Percentiles rank a stretch among this genome's conserved stretches.
Conservation (phyloP, 371 early-diverging fungal genomes). For the Quaeritorhiza haematococci region DNA sequence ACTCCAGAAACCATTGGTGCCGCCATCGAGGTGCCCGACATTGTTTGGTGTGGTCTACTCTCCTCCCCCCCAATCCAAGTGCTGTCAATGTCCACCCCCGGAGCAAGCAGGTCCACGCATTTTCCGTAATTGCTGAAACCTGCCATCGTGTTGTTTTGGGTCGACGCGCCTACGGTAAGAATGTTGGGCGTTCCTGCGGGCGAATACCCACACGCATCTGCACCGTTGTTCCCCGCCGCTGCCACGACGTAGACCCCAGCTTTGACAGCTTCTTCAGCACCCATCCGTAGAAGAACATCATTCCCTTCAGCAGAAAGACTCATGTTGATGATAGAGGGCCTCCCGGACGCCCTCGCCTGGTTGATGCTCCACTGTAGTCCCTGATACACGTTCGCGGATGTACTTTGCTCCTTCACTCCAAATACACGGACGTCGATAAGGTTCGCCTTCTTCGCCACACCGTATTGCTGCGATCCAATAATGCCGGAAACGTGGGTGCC, state of each 20-base stretch:
- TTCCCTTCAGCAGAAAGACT: no score
- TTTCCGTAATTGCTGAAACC: slow-evolving; percentile 47
- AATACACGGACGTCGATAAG: slow-evolving; percentile 76
- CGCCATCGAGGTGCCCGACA: slow-evolving; percentile 1
- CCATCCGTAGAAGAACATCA: no score
- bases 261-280: no score
- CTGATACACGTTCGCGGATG: slow-evolving; percentile 47
- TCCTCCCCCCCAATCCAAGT: slow-evolving; percentile 34
- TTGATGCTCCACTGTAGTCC: slow-evolving; percentile 56
- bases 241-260: slow-evolving; percentile 87
- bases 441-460: slow-evolving; percentile 73
- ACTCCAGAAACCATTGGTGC: not conserved
- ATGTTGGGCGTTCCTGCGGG: slow-evolving; percentile 73
- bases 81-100: slow-evolving; percentile 10
- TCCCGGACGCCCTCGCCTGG: no score
- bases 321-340: no score
- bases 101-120: slow-evolving; percentile 49
- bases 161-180: slow-evolving; percentile 94
- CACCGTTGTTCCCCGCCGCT: slow-evolving; percentile 67
- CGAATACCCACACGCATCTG: slow-evolving; percentile 45
- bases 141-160: slow-evolving; percentile 41
- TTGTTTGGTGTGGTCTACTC: no score
- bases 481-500: slow-evolving; percentile 10
- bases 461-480: slow-evolving; percentile 59
- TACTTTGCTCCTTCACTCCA: slow-evolving; percentile 47